Evolutionary conservation across 495 filamentous ascomycete genomes (phyloP).

Genomic region (Pseudoneurospora amorphoporcata): DNA sequence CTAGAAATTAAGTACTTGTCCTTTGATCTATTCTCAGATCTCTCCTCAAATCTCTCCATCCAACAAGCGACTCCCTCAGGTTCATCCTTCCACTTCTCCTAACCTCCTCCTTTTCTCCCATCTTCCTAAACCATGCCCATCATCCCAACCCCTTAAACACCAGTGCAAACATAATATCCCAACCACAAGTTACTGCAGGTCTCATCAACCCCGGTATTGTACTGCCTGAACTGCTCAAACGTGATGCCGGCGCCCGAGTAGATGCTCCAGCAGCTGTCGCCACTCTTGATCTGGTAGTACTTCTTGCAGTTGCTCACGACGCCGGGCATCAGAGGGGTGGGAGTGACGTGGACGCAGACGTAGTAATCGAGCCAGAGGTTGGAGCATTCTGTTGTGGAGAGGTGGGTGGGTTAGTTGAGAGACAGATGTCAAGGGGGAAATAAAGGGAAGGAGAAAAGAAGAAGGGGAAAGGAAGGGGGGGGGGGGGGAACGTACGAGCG

Average conservation of each 20-base stretch:
- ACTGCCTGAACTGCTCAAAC: constrained; percentile 9
- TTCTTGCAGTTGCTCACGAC: neutral
- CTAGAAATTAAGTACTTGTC: neutral
- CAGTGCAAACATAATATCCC: constrained; percentile 10
- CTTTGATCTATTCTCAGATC: neutral
- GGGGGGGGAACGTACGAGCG: constrained; percentile 18
- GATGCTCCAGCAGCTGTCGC: constrained; percentile 5
- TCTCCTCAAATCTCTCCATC: neutral
- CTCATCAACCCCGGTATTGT: constrained; percentile 6
- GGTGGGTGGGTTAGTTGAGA: neutral
- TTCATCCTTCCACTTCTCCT: neutral
- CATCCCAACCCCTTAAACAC: neutral
- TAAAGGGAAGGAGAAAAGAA: neutral
- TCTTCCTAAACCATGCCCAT: neutral
- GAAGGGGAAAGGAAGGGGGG: too few relatives aligned
- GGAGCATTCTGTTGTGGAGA: neutral
- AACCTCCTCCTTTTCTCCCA: neutral
- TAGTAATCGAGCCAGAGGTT: constrained; percentile 6
- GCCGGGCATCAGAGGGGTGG: neutral
- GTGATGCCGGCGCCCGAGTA: constrained; percentile 7
- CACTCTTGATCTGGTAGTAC: neutral
- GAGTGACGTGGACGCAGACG: constrained; percentile 24
- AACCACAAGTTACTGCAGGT: constrained; percentile 12
- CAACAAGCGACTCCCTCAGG: too few relatives aligned
- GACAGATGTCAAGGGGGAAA: neutral